Conservation (phyloP, 352 stramenopile species). For the Phytophthora macrochlamydospora region DNA sequence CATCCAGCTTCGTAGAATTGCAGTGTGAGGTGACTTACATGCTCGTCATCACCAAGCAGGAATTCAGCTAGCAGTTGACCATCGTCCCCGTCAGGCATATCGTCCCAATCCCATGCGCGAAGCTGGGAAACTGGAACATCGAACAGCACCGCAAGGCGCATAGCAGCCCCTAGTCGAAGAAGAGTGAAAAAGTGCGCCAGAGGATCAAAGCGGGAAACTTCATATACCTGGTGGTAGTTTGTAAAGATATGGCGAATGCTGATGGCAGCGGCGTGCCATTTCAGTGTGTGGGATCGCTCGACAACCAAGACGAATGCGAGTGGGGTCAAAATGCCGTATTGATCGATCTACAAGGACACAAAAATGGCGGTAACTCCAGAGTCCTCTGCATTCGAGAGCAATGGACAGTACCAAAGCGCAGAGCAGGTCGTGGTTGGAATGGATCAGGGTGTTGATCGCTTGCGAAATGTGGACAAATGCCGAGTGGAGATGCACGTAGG, state of each 20-base stretch:
- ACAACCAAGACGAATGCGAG: slow-evolving; percentile 64
- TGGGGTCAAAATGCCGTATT: slow-evolving; percentile 48
- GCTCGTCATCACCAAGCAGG: slow-evolving; percentile 42
- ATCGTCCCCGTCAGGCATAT: slow-evolving; percentile 15
- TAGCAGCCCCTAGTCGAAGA: slow-evolving; percentile 16
- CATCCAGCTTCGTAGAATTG: slow-evolving; percentile 65
- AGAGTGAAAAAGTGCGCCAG: neutral
- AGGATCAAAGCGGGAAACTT: neutral
- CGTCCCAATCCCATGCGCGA: slow-evolving; percentile 15
- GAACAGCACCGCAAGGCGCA: slow-evolving; percentile 29
- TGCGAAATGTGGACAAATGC: slow-evolving; percentile 53
- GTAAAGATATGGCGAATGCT: slow-evolving; percentile 56
- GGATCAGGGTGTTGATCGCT: slow-evolving; percentile 56
- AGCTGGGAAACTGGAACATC: slow-evolving; percentile 16
- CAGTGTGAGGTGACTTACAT: slow-evolving; percentile 39
- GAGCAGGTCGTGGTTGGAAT: slow-evolving; percentile 46
- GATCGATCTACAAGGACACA: slow-evolving; percentile 29
- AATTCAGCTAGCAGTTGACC: slow-evolving; percentile 31
- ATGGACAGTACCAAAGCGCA: slow-evolving; percentile 39
- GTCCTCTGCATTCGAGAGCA: neutral
- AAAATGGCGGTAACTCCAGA: neutral
- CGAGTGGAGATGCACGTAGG: slow-evolving; percentile 56
- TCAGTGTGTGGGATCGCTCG: slow-evolving; percentile 57
- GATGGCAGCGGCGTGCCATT: slow-evolving; percentile 63
- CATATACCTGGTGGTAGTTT: slow-evolving; percentile 26